Evolutionary conservation across 495 filamentous ascomycete genomes (phyloP), one percentile per base, ranked within the genome.

Genomic region (Lindgomyces ingoldianus): DNA sequence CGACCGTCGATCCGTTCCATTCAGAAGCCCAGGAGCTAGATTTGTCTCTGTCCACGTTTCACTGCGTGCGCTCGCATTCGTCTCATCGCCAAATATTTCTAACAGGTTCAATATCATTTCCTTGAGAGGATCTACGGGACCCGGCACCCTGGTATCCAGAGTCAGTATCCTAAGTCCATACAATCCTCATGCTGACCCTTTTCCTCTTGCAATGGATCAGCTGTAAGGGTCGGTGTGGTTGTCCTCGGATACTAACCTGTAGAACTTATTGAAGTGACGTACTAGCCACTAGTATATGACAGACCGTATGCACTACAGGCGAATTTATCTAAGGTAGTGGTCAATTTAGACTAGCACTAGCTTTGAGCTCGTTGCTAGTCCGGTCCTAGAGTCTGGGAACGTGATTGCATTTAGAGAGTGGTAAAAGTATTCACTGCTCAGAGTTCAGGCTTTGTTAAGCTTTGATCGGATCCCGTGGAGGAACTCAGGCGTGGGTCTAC

Each of bases 301-400:
- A 77, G 1, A 81, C 80, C 1, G 80, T 85, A 18, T 81, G 81
- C 4, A 60, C 76, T 22, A 77, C 75, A 0, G 81, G 86, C 8
- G 87, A 86, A 2, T 89, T 81, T 62, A 78, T 70, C 14, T 82
- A 84, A 63, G 86, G 84, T 3, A 87, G 85, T 19, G 88, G 88
- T 2, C 85, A 88, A 65, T 78, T 78, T 6, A 74, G 82, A 0
- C 77, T 90, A 67, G 67, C 22, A 77, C 77, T 8, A 67, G 65
- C 2, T 83, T 82, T 54, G 88, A 87, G 0, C 73, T 91, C 1
- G 87, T 71, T 8, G 85, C 86, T 0, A 88, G 91, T 65, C 79
- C 85, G 33, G 80, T 85, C 0, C 76, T 89, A 3, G 79, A 85
- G 64, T 84, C 11, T 9, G 39, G 55, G 33, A 36, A 55, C 18